phyloP scores from a whole-genome alignment of 2,329 filamentous ascomycete genomes.

The Trichophaea hybrida region DNA sequence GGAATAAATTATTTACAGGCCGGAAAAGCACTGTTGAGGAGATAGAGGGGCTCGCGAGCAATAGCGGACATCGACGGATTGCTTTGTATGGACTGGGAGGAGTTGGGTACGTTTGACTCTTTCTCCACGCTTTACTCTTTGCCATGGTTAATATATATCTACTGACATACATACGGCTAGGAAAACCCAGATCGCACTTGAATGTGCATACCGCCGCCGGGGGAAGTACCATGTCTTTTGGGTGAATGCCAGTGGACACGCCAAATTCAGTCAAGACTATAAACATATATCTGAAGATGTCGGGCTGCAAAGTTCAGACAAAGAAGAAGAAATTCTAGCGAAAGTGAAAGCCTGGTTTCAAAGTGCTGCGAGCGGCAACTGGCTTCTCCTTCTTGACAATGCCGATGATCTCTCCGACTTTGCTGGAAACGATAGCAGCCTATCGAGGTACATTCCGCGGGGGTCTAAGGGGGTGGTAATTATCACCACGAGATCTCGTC shows the following conservation, averaged over 20 bases:
- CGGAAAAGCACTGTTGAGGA: not conserved
- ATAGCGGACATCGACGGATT: not conserved
- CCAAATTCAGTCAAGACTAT: conserved; percentile 3
- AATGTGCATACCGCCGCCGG: not conserved
- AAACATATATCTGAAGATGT: not conserved
- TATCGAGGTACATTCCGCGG: conserved; percentile 4
- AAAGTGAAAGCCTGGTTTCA: conserved; percentile 10
- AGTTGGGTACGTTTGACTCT: not conserved
- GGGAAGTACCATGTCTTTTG: not conserved
- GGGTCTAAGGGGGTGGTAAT: conserved; percentile 7
- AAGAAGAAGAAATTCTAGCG: not conserved
- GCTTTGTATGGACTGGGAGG: not conserved
- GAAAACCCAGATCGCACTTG: not conserved
- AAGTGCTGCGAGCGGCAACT: conserved; percentile 8
- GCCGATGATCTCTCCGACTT: conserved; percentile 6
- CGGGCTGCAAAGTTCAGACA: not conserved
- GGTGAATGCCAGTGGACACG: conserved; percentile 3
- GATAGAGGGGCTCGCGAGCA: not conserved
- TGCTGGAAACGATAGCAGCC: not conserved
- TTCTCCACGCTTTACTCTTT: not conserved
- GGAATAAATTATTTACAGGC: not conserved
- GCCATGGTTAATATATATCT: too few species aligned
- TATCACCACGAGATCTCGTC: conserved; percentile 7
- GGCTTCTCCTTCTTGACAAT: conserved; percentile 13
- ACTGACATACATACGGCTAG: too few species aligned